A percentile compares a stretch with the other conserved stretches of the same genome.
Conservation (phyloP, 2,329 filamentous ascomycete species). For the Dactylonectria estremocensis region DNA sequence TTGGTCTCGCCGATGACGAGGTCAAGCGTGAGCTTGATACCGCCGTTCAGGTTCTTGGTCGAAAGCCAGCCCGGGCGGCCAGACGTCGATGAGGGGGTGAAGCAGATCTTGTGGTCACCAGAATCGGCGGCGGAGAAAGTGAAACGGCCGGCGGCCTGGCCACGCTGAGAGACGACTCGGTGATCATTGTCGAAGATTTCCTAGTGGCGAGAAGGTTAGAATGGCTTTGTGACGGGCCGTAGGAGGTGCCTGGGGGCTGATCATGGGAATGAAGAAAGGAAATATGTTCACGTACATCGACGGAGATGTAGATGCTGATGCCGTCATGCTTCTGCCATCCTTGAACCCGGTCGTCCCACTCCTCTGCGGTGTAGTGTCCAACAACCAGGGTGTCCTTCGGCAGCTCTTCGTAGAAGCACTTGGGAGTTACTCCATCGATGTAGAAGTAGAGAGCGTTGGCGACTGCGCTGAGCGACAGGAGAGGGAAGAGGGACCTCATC, state of each 20-base stretch:
- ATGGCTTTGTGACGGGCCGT: background rate
- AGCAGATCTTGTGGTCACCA: conserved; percentile 97
- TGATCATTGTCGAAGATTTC: conserved; percentile 99
- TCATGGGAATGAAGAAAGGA: background rate
- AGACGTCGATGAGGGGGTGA: conserved; percentile 84
- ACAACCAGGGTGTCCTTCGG: conserved; percentile 98
- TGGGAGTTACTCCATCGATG: conserved; percentile 86
- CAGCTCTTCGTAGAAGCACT: conserved; percentile 98
- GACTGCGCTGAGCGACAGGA: conserved; percentile 75
- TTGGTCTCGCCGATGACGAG: conserved; percentile 95
- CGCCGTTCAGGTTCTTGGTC: conserved; percentile 75
- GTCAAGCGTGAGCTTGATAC: conserved; percentile 88
- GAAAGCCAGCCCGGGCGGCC: conserved; percentile 81
- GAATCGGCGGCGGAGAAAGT: conserved; percentile 95
- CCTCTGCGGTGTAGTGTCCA: conserved; percentile 89
- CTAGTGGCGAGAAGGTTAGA: conserved; percentile 56
- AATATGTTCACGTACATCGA: conserved; percentile 74
- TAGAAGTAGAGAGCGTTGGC: conserved; percentile 95
- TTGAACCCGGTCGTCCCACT: conserved; percentile 81
- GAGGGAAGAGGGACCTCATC: conserved; percentile 75
- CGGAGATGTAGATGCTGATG: conserved; percentile 89
- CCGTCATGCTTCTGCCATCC: conserved; percentile 81
- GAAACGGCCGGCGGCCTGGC: conserved; percentile 83
- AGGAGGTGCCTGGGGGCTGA: background rate
- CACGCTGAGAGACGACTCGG: conserved; percentile 91